Base-by-base conservation (phyloP, 805 yeast genomes). In the Saccharomycopsis olivae region DNA sequence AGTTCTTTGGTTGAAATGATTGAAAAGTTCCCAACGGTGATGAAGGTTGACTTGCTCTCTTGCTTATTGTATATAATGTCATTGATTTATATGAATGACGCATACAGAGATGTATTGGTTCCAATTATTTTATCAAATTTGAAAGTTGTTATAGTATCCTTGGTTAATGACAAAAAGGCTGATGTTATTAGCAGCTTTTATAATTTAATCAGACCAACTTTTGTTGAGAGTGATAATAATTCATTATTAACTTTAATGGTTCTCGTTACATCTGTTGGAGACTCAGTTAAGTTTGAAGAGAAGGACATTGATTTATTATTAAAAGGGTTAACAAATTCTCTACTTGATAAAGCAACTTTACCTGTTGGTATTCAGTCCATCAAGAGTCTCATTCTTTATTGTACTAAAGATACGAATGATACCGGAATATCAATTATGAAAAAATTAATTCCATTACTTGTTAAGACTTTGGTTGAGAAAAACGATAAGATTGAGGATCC, bases 1-100 rank as follows among this genome's bases (percentile, higher is more conserved):
- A 61, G 59, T 13, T 64, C 70, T 1, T 60, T 83, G 17, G 71
- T 76, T n/a, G 72, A 64, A 5, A 80, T 83, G 77, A 66, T 76
- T 17, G 66, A 65, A 13, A 62, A 61, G 25, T 76, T 88, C 49
- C 89, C 94, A 0, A 73, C 66, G 19, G 66, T 79, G 15, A 80
- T 85, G 34, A 73, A 73, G 48, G 57, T 64, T 10, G 97, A 89
- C 54, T 59, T 89, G 21, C 74, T 73, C 52, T 69, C 88, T 0
- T 78, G 94, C 50, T 51, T 82, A 29, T 57, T 88, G 18, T 78
- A 69, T 50, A 67, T 80, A 5, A 69, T 81, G 42, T 72, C 79
- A 5, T 64, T 67, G 49, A 62, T 80, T 37, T 72, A 70, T 52
- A 69, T 72, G 50, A 61, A 63, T 33, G 53, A 60, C 19, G 35